A percentile compares a stretch with the other conserved stretches of the same genome.
These are phyloP conservation scores for Decorospora gaudefroyi DNA, from an alignment of 2,329 filamentous ascomycete genomes.

Conservation along the genomic window DNA sequence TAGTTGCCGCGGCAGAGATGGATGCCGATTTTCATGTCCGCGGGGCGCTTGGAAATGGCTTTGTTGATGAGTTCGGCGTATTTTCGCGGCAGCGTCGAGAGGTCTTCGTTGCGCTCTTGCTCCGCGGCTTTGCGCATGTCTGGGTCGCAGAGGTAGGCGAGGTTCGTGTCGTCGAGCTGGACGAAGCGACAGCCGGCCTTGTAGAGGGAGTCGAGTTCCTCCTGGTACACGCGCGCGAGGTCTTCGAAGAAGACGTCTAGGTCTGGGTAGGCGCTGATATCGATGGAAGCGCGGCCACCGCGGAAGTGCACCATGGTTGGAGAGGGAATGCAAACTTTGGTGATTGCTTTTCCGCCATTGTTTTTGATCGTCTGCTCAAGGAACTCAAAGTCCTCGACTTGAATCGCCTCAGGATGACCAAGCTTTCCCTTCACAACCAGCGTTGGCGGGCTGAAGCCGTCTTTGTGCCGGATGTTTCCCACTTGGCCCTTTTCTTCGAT, in stretches of 20 bases:
- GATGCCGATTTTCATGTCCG: conserved; percentile 61
- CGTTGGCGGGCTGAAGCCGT: conserved; percentile 58
- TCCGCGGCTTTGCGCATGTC: conserved; percentile 60
- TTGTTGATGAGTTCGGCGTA: conserved; percentile 62
- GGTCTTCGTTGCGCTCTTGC: conserved; percentile 55
- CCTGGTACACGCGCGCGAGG: conserved; percentile 60
- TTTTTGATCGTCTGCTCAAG: conserved; percentile 55
- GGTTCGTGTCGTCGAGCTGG: conserved; percentile 63
- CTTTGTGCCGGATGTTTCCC: conserved; percentile 47
- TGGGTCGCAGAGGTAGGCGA: conserved; percentile 63
- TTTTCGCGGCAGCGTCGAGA: conserved; percentile 55
- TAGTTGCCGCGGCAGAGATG: conserved; percentile 64
- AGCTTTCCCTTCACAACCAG: conserved; percentile 60
- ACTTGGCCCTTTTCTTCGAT: conserved; percentile 59
- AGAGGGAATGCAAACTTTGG: conserved; percentile 62
- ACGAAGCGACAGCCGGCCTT: conserved; percentile 60
- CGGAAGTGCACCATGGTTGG: conserved; percentile 67
- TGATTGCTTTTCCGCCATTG: conserved; percentile 47
- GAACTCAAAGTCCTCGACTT: conserved; percentile 62
- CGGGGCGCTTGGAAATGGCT: conserved; percentile 57
- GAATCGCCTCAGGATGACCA: conserved; percentile 58
- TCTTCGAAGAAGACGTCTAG: conserved; percentile 62
- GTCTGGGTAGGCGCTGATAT: conserved; percentile 58
- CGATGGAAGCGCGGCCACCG: conserved; percentile 59
- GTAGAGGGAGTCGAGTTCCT: conserved; percentile 60